Base-by-base conservation (phyloP, 2,329 filamentous ascomycete genomes). In the Cyclaneusma minus region DNA sequence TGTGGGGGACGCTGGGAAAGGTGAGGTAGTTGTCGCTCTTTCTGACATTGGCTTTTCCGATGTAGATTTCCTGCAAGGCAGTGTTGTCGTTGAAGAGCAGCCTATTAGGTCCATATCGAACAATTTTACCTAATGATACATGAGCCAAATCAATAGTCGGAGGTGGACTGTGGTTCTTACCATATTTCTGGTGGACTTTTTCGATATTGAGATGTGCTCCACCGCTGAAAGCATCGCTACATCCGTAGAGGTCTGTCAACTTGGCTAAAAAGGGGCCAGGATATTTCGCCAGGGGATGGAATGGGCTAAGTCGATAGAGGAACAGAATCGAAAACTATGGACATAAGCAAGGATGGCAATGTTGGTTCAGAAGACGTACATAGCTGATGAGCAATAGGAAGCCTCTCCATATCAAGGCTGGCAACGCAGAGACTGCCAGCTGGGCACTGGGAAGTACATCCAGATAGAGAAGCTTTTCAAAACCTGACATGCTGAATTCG, bases 271-370 rank as follows among this genome's bases (percentile, higher is more conserved):
- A 37, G 2, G 48, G 48, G 2, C 46, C 45, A 2, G 43, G 43
- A 27, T 43, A 49, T 18, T 42, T 41, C n/a, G 42, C 37, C 5
- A 41, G 30, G 3, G 42, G 48, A 21, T 51, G 47, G 16, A 38
- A 35, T n/a, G n/a, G n/a, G n/a, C n/a, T n/a, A n/a, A n/a, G n/a
- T n/a, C n/a, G n/a, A n/a, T n/a, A n/a, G n/a, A n/a, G n/a, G n/a
- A n/a, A n/a, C n/a, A n/a, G n/a, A n/a, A n/a, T n/a, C n/a, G n/a
- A n/a, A n/a, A n/a, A n/a, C n/a, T n/a, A n/a, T n/a, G n/a, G n/a
- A n/a, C n/a, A n/a, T n/a, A n/a, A n/a, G n/a, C n/a, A n/a, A n/a
- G n/a, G n/a, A n/a, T n/a, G n/a, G n/a, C n/a, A n/a, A n/a, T n/a
- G n/a, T n/a, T n/a, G n/a, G n/a, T n/a, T n/a, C n/a, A n/a, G n/a